A percentile compares a stretch with the other conserved stretches of the same genome.
These are phyloP conservation scores for Schizothecium vesticola DNA, from an alignment of 495 filamentous ascomycete genomes.

Conservation along the genomic window DNA sequence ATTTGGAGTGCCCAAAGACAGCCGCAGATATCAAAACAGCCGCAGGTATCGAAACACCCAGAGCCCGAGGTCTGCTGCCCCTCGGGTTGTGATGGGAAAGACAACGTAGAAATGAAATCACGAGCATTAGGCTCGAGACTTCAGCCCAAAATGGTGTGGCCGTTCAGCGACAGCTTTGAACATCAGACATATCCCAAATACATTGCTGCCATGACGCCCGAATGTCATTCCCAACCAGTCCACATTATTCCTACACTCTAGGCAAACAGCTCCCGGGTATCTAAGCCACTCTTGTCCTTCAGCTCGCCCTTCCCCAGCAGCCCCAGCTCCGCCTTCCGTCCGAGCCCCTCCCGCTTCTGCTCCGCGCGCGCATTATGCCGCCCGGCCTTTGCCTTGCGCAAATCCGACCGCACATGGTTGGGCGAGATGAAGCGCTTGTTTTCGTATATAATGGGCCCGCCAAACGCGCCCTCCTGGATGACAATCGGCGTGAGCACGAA, in stretches of 20 bases:
- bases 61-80: background rate
- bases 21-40: background rate
- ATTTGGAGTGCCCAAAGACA: background rate
- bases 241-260: slow-evolving; percentile 33
- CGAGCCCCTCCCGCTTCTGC: slow-evolving; percentile 61
- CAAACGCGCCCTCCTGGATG: slow-evolving; percentile 91
- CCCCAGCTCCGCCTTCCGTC: slow-evolving; percentile 71
- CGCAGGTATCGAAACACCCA: background rate
- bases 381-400: slow-evolving; percentile 67
- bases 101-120: background rate
- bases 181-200: background rate
- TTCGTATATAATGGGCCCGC: slow-evolving; percentile 95
- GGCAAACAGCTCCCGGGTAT: slow-evolving; percentile 76
- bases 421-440: slow-evolving; percentile 97
- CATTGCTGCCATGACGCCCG: background rate
- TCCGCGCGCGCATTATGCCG: slow-evolving; percentile 70
- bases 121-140: background rate
- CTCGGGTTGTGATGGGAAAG: background rate
- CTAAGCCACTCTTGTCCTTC: slow-evolving; percentile 62
- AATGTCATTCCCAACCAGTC: slow-evolving; percentile 1
- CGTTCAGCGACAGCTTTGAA: background rate
- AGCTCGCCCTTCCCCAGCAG: slow-evolving; percentile 59
- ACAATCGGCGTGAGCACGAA: slow-evolving; percentile 95
- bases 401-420: slow-evolving; percentile 83
- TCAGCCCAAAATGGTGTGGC: background rate